Percentiles rank a stretch among this genome's conserved stretches.
Conservation (phyloP, 768 basidiomycete genomes). For the Boletus subcaerulescens region DNA sequence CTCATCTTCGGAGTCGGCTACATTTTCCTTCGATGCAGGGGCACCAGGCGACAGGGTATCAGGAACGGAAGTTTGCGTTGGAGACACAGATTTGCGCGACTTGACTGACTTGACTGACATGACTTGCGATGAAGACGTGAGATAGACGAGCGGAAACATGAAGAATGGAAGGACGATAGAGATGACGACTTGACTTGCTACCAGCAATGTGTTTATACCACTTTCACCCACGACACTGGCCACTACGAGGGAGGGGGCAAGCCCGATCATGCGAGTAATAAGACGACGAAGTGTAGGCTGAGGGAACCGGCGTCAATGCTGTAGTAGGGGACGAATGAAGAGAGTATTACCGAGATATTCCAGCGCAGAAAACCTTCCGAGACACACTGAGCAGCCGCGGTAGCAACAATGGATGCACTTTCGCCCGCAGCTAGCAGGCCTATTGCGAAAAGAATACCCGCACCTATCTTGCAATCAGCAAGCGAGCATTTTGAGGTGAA, state of each 20-base stretch:
- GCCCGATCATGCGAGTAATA: conserved; percentile 74
- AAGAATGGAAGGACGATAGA: conserved; percentile 84
- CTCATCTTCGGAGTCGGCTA: conserved; percentile 22
- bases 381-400: conserved; percentile 86
- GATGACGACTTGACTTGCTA: conserved; percentile 81
- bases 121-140: conserved; percentile 62
- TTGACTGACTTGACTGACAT: conserved; percentile 63
- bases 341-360: conserved; percentile 61
- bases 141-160: conserved; percentile 73
- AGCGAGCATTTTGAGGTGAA: neutral
- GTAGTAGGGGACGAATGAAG: conserved; percentile 15
- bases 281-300: conserved; percentile 78
- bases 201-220: conserved; percentile 78
- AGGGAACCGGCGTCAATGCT: conserved; percentile 23
- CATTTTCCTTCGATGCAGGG: neutral
- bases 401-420: conserved; percentile 87
- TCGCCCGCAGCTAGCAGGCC: conserved; percentile 85
- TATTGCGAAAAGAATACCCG: conserved; percentile 85
- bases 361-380: conserved; percentile 88
- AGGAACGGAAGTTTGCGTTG: neutral
- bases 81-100: conserved; percentile 5
- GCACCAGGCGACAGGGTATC: neutral
- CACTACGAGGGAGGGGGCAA: conserved; percentile 79
- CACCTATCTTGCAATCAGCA: conserved; percentile 42
- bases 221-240: conserved; percentile 65